Percentiles rank a stretch among this genome's conserved stretches.
Evolutionary conservation across 2,329 filamentous ascomycete genomes (phyloP).

Genomic region (Cordyceps fumosorosea): DNA sequence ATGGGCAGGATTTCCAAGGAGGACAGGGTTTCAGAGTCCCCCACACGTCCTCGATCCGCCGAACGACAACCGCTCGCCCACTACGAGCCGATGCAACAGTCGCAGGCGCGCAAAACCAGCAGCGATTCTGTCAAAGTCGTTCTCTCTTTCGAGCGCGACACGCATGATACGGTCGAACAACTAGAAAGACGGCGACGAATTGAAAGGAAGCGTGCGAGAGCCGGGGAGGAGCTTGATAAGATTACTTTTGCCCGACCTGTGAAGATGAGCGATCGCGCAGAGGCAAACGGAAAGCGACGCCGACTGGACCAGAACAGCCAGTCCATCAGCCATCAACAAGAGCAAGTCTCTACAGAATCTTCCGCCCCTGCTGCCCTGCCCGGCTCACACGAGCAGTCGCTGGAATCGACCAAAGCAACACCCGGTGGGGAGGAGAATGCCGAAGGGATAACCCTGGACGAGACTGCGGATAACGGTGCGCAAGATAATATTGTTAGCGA

Average conservation of each 20-base stretch:
- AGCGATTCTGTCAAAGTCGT: constrained; percentile 20
- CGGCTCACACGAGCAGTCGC: constrained; percentile 20
- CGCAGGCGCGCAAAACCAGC: constrained; percentile 34
- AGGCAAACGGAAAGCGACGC: constrained; percentile 20
- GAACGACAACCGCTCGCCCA: constrained; percentile 30
- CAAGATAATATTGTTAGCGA: constrained; percentile 9
- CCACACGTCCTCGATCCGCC: constrained; percentile 21
- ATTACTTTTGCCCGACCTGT: constrained; percentile 30
- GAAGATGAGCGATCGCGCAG: constrained; percentile 18
- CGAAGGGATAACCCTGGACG: background rate
- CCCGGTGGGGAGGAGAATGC: constrained; percentile 22
- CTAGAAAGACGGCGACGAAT: constrained; percentile 31
- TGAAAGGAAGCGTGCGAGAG: constrained; percentile 32
- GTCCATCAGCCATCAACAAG: background rate
- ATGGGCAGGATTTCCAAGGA: constrained; percentile 21
- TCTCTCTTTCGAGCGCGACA: constrained; percentile 27
- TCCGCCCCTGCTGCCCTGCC: constrained; percentile 13
- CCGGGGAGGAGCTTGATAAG: constrained; percentile 33
- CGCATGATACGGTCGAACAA: constrained; percentile 37
- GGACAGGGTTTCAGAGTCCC: constrained; percentile 32
- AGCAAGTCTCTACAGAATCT: background rate
- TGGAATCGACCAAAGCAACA: constrained; percentile 29
- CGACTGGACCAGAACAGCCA: background rate
- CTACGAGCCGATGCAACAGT: constrained; percentile 41
- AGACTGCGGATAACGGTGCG: constrained; percentile 14